These are phyloP conservation scores for Pythium periplocum DNA, from an alignment of 352 stramenopile genomes.

Conservation along the genomic window DNA sequence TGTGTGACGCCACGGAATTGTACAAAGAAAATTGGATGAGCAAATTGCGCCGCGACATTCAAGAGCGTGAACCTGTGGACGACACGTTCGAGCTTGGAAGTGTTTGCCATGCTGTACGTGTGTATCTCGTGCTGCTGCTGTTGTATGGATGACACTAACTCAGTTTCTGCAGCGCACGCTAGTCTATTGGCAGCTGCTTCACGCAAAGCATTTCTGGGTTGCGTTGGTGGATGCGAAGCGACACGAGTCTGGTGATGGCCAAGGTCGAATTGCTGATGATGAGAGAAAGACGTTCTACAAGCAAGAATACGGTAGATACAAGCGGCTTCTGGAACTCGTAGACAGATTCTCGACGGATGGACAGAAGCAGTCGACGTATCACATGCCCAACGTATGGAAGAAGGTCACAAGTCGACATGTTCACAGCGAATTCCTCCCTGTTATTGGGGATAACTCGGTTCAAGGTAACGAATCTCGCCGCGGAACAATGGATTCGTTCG, in stretches of 20 bases:
- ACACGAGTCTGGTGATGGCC: conserved; percentile 28
- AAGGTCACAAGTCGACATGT: conserved; percentile 35
- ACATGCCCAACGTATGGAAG: conserved; percentile 69
- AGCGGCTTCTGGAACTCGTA: conserved; percentile 50
- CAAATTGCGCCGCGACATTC: conserved; percentile 34
- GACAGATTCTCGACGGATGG: conserved; percentile 63
- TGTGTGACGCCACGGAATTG: conserved; percentile 55
- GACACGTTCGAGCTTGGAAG: conserved; percentile 68
- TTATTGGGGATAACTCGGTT: not conserved
- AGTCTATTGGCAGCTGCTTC: conserved; percentile 72
- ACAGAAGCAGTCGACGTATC: conserved; percentile 17
- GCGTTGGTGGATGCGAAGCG: conserved; percentile 65
- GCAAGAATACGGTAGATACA: conserved; percentile 72
- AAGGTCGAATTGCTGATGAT: conserved; percentile 36
- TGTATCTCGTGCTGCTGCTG: not conserved
- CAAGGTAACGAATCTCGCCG: conserved; percentile 21
- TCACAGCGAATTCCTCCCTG: conserved; percentile 44
- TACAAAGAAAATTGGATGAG: conserved; percentile 67
- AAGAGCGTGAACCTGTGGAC: conserved; percentile 22
- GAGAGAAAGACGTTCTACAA: conserved; percentile 45
- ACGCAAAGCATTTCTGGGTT: conserved; percentile 80
- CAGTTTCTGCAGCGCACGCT: conserved; percentile 44
- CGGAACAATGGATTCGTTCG: conserved; percentile 54
- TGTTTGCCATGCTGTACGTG: conserved; percentile 67
- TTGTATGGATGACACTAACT: not conserved